Percentiles rank a stretch among this genome's conserved stretches.
These are phyloP conservation scores for Hypoxylon sp. DNA, from an alignment of 2,329 filamentous ascomycete genomes.

Conservation along the genomic window DNA sequence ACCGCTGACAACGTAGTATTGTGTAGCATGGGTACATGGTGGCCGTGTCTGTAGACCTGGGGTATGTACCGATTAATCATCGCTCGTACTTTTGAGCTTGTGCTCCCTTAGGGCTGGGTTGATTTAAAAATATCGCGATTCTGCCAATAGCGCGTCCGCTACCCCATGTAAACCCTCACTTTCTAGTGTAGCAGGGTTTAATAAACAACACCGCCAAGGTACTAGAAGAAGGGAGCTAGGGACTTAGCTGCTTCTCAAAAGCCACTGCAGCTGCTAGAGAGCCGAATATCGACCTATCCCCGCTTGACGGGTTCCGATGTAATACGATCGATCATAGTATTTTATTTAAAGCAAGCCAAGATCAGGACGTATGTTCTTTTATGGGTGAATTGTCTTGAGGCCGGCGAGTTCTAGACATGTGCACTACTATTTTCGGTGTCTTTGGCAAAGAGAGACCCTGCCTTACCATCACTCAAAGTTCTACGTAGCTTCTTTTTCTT, in stretches of 20 bases:
- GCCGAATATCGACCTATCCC: conserved; percentile 7
- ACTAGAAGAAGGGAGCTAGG: conserved; percentile 1
- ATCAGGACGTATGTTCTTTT: conserved; percentile 4
- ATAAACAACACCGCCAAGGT: conserved; percentile 14
- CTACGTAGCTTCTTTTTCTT: not conserved
- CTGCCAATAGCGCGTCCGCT: conserved; percentile 29
- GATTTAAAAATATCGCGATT: conserved; percentile 34
- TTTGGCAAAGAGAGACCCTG: not conserved
- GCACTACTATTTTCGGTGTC: conserved; percentile 11
- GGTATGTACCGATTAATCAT: conserved; percentile 19
- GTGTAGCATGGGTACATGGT: conserved; percentile 26
- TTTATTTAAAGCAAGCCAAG: conserved; percentile 9
- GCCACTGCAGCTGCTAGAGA: conserved; percentile 13
- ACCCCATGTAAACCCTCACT: conserved; percentile 8
- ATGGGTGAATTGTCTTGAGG: not conserved
- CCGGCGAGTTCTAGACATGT: not conserved
- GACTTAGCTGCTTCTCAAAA: conserved; percentile 8
- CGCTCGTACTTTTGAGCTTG: conserved; percentile 10
- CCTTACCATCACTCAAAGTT: conserved; percentile 2
- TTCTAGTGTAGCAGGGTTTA: conserved; percentile 15
- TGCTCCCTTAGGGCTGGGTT: conserved; percentile 34
- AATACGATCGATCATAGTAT: conserved; percentile 9
- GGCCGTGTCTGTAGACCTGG: conserved; percentile 25
- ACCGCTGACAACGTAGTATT: conserved; percentile 37
- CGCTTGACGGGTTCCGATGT: conserved; percentile 11